A percentile compares a stretch with the other conserved stretches of the same genome.
Evolutionary conservation across 2,329 filamentous ascomycete species (phyloP).

Genomic region (Penicillium sp.): DNA sequence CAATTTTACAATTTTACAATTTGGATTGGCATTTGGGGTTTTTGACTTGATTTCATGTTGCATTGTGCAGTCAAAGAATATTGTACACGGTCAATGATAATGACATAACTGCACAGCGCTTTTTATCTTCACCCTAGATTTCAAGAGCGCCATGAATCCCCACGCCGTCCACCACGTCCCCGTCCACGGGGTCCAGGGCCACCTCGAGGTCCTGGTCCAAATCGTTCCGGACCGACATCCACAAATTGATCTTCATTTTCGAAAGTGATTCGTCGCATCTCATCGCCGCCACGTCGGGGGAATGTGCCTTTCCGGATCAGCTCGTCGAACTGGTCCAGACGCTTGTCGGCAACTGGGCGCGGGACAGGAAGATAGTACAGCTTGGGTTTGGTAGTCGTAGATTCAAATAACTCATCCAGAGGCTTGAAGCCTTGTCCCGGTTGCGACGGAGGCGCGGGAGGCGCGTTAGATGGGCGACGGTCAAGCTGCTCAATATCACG

Average conservation of each 20-base stretch:
- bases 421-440: constrained; percentile 52
- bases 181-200: constrained; percentile 31
- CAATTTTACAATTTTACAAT: not conserved
- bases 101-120: not conserved
- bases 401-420: constrained; percentile 60
- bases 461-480: constrained; percentile 28
- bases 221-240: constrained; percentile 65
- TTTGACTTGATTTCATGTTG: not conserved
- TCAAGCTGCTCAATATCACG: constrained; percentile 22
- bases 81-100: constrained; percentile 15
- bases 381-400: constrained; percentile 61
- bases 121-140: constrained; percentile 7
- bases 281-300: constrained; percentile 46
- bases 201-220: constrained; percentile 39
- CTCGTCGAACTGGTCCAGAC: constrained; percentile 60
- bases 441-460: constrained; percentile 22
- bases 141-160: constrained; percentile 27
- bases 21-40: too few species aligned
- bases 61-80: constrained; percentile 1
- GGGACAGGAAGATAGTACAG: constrained; percentile 67
- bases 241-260: constrained; percentile 66
- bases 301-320: constrained; percentile 41
- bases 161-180: constrained; percentile 33
- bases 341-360: constrained; percentile 61
- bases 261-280: constrained; percentile 71